Evolutionary conservation across 2,329 filamentous ascomycete species (phyloP).

Genomic region (Balansia obtecta): DNA sequence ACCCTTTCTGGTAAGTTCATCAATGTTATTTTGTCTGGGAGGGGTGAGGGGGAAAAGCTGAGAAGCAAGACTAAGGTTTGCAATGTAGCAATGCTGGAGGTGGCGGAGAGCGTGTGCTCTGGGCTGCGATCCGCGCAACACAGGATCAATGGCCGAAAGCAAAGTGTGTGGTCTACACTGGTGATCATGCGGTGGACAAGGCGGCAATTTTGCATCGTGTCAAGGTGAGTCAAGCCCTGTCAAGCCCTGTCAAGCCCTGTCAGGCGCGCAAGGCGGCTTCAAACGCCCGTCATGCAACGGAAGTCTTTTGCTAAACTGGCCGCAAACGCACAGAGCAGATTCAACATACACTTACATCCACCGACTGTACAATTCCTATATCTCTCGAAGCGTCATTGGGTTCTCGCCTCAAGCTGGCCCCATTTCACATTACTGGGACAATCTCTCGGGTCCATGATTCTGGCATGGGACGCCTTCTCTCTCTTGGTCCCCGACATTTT

Average conservation of each 20-base stretch:
- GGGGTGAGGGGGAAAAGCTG: no score
- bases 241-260: constrained; percentile 6
- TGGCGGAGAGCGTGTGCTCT: constrained; percentile 88
- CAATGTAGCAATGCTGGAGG: constrained; percentile 74
- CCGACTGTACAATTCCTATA: constrained; percentile 83
- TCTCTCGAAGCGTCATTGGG: constrained; percentile 74
- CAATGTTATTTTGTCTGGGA: neutral
- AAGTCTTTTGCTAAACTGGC: neutral
- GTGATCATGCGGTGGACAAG: constrained; percentile 82
- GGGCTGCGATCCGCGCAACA: constrained; percentile 86
- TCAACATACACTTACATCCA: constrained; percentile 81
- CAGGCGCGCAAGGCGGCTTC: neutral
- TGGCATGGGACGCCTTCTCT: constrained; percentile 89
- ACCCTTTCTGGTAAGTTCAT: constrained; percentile 74
- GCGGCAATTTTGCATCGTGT: constrained; percentile 65
- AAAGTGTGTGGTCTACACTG: constrained; percentile 87
- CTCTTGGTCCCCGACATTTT: constrained; percentile 88
- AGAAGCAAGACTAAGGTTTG: constrained; percentile 3
- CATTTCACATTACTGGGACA: constrained; percentile 91
- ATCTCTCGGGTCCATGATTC: constrained; percentile 72
- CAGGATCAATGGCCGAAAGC: constrained; percentile 81
- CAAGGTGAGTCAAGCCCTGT: constrained; percentile 35
- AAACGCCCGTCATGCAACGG: no score
- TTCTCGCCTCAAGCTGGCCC: constrained; percentile 78
- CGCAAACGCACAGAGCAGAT: constrained; percentile 49